Percentiles rank a stretch among this genome's conserved stretches.
These are phyloP conservation scores for Debaryomyces hansenii DNA, from an alignment of 805 yeast species.

Conservation along the genomic window DNA sequence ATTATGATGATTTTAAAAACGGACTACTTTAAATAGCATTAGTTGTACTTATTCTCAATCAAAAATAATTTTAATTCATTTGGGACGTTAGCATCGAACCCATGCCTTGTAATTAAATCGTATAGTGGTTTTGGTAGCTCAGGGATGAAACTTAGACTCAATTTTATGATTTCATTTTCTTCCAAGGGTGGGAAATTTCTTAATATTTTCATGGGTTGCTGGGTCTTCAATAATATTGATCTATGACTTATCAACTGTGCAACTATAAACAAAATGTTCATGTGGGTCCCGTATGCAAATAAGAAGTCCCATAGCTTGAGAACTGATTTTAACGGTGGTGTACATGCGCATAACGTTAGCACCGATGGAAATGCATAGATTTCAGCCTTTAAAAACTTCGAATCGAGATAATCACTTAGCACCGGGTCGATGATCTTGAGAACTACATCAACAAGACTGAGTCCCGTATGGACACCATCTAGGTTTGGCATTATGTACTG, in stretches of 20 bases:
- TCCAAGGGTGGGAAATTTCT: conserved; percentile 72
- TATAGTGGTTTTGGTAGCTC: conserved; percentile 68
- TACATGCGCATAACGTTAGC: conserved; percentile 82
- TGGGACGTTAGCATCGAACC: conserved; percentile 50
- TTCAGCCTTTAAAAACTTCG: conserved; percentile 75
- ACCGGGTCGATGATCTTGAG: conserved; percentile 72
- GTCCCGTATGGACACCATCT: conserved; percentile 80
- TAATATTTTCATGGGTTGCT: conserved; percentile 72
- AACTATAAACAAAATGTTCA: conserved; percentile 80
- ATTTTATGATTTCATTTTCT: conserved; percentile 71
- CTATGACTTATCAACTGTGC: conserved; percentile 78
- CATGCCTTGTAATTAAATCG: conserved; percentile 61
- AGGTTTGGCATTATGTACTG: conserved; percentile 74
- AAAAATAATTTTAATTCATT: conserved; percentile 26
- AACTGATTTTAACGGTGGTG: conserved; percentile 78
- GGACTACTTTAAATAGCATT: conserved; percentile 24
- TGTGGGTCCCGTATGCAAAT: conserved; percentile 87
- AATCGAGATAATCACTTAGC: conserved; percentile 55
- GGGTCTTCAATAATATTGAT: conserved; percentile 54
- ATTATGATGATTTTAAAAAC: conserved; percentile 57
- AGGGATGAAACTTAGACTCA: conserved; percentile 78
- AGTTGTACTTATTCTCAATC: conserved; percentile 7
- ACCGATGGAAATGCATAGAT: conserved; percentile 85
- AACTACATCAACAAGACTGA: conserved; percentile 69
- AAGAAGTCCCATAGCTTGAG: conserved; percentile 85